Percentiles rank a stretch among this genome's conserved stretches.
Conservation (phyloP, 331 rosid species). For the Pyracantha coccinea region DNA sequence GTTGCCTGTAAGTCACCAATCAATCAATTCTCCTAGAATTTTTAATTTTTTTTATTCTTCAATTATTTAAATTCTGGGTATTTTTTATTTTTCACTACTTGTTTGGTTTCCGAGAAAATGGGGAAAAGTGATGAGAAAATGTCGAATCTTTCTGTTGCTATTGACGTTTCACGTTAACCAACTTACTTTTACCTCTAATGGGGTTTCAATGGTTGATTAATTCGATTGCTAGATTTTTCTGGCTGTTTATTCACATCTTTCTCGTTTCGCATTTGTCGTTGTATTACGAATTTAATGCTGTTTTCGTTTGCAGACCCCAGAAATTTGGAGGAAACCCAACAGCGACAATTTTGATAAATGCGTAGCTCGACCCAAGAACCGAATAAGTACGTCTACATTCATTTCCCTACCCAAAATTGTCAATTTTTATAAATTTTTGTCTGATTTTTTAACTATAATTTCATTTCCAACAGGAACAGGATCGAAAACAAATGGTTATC, state of each 20-base stretch:
- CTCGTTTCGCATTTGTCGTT: background rate
- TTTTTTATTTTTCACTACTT: background rate
- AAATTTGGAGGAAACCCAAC: constrained; percentile 83
- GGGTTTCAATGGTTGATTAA: background rate
- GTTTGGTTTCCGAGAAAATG: constrained; percentile 7
- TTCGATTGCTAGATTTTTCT: background rate
- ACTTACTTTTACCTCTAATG: background rate
- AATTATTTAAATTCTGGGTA: background rate
- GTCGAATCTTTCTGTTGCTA: background rate
- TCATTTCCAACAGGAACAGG: constrained; percentile 24
- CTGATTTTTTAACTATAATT: too few species aligned
- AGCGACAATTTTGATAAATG: constrained; percentile 58
- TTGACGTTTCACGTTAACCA: background rate
- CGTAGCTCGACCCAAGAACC: constrained; percentile 49
- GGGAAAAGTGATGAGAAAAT: background rate
- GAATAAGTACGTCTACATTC: constrained; percentile 40
- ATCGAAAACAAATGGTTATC: constrained; percentile 67
- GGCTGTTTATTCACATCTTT: background rate
- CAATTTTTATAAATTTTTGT: background rate
- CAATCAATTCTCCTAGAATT: background rate
- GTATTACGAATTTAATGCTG: background rate
- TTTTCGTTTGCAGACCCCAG: constrained; percentile 49
- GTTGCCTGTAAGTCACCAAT: background rate
- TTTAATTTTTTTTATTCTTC: background rate
- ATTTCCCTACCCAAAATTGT: background rate